Evolutionary conservation across 768 basidiomycete species (phyloP).

Genomic region (Lactarius evosmus): DNA sequence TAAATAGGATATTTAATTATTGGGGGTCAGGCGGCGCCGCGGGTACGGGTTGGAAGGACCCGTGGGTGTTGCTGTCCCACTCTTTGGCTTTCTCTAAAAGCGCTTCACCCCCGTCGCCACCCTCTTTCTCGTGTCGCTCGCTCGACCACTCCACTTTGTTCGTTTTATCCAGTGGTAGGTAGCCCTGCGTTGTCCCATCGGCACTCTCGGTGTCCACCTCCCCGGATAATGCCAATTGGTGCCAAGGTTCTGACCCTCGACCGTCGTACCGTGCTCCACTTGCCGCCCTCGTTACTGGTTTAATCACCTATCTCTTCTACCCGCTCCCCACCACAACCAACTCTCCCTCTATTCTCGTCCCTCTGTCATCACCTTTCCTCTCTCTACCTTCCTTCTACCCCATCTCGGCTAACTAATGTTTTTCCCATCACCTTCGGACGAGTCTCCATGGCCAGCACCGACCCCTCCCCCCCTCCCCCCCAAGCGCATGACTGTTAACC

Average conservation of each 20-base stretch:
- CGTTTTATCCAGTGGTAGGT: slow-evolving; percentile 28
- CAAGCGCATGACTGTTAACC: slow-evolving; percentile 15
- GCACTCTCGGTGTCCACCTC: slow-evolving; percentile 19
- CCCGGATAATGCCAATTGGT: slow-evolving; percentile 36
- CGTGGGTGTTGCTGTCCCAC: background rate
- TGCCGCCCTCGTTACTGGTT: slow-evolving; percentile 23
- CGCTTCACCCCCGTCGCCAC: slow-evolving; percentile 13
- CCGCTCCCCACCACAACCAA: slow-evolving; percentile 23
- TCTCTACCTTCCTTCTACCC: slow-evolving; percentile 27
- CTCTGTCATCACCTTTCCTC: background rate
- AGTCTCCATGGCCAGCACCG: slow-evolving; percentile 45
- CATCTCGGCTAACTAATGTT: slow-evolving; percentile 36
- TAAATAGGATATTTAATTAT: background rate
- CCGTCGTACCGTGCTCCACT: slow-evolving; percentile 23
- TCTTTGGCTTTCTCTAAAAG: background rate
- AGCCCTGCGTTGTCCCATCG: slow-evolving; percentile 17
- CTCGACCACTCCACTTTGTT: slow-evolving; percentile 32
- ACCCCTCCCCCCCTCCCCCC: slow-evolving; percentile 38
- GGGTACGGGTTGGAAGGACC: background rate
- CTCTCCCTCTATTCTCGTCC: background rate
- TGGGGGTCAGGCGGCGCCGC: background rate
- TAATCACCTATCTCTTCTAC: slow-evolving; percentile 27
- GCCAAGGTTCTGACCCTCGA: slow-evolving; percentile 16
- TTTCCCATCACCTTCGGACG: slow-evolving; percentile 33
- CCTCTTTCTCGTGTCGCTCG: slow-evolving; percentile 13